A percentile compares a stretch with the other conserved stretches of the same genome.
Conservation (phyloP, 257 asterid species). For the Anisodus acutangulus region DNA sequence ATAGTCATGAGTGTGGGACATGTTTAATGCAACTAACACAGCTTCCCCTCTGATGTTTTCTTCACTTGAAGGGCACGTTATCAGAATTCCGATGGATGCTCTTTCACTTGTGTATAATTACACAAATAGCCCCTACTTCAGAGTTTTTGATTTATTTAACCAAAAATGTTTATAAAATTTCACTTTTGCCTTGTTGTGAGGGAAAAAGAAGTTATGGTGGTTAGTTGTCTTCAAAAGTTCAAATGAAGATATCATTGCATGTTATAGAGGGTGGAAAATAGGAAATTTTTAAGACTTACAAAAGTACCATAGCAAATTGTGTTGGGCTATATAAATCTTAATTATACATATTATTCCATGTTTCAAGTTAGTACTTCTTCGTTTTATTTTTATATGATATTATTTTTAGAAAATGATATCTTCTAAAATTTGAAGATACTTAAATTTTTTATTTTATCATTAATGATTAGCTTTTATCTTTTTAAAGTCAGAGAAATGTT, state of each 20-base stretch:
- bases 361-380: too few relatives aligned
- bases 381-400: too few relatives aligned
- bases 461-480: too few relatives aligned
- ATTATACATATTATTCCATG: too few relatives aligned
- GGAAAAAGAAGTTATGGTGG: constrained; percentile 18
- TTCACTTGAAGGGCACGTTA: constrained; percentile 30
- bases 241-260: background rate
- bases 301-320: background rate
- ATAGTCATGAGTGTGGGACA: background rate
- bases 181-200: constrained; percentile 6
- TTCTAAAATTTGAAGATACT: too few relatives aligned
- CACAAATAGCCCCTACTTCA: constrained; percentile 13
- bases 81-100: constrained; percentile 23
- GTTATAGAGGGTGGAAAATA: background rate
- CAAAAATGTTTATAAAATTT: background rate
- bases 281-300: background rate
- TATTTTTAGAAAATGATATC: too few relatives aligned
- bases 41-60: constrained; percentile 12
- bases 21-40: constrained; percentile 27
- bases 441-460: too few relatives aligned
- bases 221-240: constrained; percentile 18
- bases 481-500: too few relatives aligned
- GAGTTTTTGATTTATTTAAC: background rate
- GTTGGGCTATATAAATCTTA: too few relatives aligned
- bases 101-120: background rate